A percentile compares a stretch with the other conserved stretches of the same genome.
Conservation (phyloP, 108 stramenopile species). For the Skeletonema potamos region DNA sequence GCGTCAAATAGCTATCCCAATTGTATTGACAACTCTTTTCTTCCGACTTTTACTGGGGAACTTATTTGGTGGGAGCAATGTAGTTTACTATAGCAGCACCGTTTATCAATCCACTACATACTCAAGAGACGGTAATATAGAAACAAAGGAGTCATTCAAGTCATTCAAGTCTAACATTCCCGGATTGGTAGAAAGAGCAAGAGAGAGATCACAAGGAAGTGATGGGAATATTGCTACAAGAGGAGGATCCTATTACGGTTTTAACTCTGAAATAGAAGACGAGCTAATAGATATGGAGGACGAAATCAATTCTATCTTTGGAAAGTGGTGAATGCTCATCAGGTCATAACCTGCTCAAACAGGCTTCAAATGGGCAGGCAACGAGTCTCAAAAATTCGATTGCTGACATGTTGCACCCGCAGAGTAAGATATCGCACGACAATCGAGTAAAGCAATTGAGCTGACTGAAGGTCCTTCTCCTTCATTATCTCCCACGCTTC, state of each 20-base stretch:
- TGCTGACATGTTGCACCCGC: conserved; percentile 74
- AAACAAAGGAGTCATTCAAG: conserved; percentile 45
- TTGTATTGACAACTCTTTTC: background rate
- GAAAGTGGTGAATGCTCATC: background rate
- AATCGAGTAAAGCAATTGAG: conserved; percentile 55
- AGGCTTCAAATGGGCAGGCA: conserved; percentile 57
- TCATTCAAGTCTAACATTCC: conserved; percentile 49
- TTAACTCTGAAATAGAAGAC: background rate
- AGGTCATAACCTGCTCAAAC: background rate
- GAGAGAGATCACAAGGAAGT: background rate
- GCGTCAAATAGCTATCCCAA: conserved; percentile 18
- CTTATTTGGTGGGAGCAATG: conserved; percentile 24
- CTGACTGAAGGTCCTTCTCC: conserved; percentile 45
- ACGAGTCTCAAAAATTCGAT: conserved; percentile 70
- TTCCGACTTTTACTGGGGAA: conserved; percentile 22
- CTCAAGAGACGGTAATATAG: conserved; percentile 44
- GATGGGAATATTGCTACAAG: background rate
- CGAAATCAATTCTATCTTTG: background rate
- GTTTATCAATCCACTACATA: conserved; percentile 44
- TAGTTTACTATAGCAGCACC: conserved; percentile 48
- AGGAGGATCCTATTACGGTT: background rate
- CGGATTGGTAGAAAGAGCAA: conserved; percentile 21
- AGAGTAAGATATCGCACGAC: conserved; percentile 62
- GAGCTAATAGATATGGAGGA: background rate
- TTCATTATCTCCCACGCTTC: conserved; percentile 35